phyloP scores from a whole-genome alignment of 495 filamentous ascomycete species.

The Apiosordaria backusii region DNA sequence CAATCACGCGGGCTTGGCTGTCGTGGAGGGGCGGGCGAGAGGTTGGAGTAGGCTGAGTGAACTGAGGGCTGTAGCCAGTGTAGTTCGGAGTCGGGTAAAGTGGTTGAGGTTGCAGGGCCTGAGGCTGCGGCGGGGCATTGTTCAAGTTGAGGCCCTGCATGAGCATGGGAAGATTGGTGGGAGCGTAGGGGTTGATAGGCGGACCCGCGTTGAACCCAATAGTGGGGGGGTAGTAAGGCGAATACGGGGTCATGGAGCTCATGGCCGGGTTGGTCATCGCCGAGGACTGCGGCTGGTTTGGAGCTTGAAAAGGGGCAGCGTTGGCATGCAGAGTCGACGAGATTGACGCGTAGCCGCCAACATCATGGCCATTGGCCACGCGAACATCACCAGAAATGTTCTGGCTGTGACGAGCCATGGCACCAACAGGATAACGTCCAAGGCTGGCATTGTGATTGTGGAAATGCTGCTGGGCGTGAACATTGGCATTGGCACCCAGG shows the following conservation, averaged over 20 bases:
- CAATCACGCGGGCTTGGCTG: conserved; percentile 67
- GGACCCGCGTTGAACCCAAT: neutral
- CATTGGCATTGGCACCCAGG: conserved; percentile 50
- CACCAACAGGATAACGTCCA: conserved; percentile 67
- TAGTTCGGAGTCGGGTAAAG: conserved; percentile 50
- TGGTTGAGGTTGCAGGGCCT: conserved; percentile 43
- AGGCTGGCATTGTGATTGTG: conserved; percentile 80
- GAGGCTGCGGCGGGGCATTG: conserved; percentile 35
- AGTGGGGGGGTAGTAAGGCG: neutral
- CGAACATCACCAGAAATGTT: conserved; percentile 54
- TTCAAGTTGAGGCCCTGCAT: conserved; percentile 56
- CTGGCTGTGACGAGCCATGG: conserved; percentile 61
- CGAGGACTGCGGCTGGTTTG: conserved; percentile 31
- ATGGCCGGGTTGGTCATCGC: conserved; percentile 12
- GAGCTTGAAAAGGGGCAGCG: conserved; percentile 66
- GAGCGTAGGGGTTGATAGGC: conserved; percentile 30
- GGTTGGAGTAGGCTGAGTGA: conserved; percentile 29
- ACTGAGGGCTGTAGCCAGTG: conserved; percentile 41
- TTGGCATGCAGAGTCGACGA: conserved; percentile 72
- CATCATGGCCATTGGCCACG: conserved; percentile 44
- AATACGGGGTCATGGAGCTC: neutral
- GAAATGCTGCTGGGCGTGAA: conserved; percentile 70
- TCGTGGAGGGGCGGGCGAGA: conserved; percentile 48
- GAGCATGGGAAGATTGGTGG: conserved; percentile 49
- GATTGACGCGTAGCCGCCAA: conserved; percentile 49